phyloP scores from a whole-genome alignment of 1,284 basidiomycete genomes.

The Anthracocystis panici-leucophaei region DNA sequence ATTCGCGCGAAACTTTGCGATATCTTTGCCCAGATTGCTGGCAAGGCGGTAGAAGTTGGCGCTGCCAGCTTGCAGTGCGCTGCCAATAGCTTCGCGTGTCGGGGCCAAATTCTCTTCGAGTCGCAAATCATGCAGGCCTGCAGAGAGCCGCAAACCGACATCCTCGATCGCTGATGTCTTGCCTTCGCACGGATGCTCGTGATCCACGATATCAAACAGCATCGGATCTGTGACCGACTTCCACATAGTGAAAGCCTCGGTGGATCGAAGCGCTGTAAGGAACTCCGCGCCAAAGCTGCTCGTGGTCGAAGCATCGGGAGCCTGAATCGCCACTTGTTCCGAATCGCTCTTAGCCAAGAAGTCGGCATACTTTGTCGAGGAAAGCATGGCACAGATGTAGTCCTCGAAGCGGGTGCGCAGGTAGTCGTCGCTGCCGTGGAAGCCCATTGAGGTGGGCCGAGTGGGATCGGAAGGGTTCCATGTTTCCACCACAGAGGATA shows the following conservation, averaged over 20 bases:
- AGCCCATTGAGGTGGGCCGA: constrained; percentile 66
- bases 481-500: constrained; percentile 59
- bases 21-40: constrained; percentile 59
- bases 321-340: constrained; percentile 42
- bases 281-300: constrained; percentile 63
- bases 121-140: constrained; percentile 63
- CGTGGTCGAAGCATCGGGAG: constrained; percentile 40
- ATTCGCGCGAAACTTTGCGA: constrained; percentile 52
- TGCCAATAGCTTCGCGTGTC: constrained; percentile 63
- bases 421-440: constrained; percentile 67
- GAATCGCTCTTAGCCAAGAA: constrained; percentile 54
- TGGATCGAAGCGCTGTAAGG: constrained; percentile 54
- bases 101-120: constrained; percentile 67
- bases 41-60: constrained; percentile 61
- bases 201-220: constrained; percentile 65
- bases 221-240: constrained; percentile 60
- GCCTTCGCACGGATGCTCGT: constrained; percentile 66
- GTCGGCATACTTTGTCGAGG: constrained; percentile 63
- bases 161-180: constrained; percentile 65
- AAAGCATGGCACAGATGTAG: constrained; percentile 65
- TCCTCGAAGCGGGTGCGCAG: constrained; percentile 64
- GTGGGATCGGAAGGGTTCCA: constrained; percentile 66
- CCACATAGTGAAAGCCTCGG: constrained; percentile 59
- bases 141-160: constrained; percentile 62
- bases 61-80: constrained; percentile 60